phyloP scores from a whole-genome alignment of 805 yeast species.

The Kluyveromyces dobzhanskii region DNA sequence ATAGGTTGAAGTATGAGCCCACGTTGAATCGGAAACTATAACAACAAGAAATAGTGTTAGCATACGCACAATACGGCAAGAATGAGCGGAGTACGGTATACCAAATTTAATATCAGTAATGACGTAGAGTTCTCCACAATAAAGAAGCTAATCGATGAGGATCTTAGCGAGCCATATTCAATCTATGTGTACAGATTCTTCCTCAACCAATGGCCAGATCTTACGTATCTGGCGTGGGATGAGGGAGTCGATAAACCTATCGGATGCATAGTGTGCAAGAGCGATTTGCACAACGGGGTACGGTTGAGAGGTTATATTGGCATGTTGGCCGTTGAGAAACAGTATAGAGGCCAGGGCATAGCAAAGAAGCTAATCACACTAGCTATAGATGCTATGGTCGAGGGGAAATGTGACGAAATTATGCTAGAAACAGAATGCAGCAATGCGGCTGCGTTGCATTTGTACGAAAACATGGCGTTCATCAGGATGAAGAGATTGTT shows the following conservation, averaged over 20 bases:
- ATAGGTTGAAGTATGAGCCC: no score
- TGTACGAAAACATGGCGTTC: slow-evolving; percentile 74
- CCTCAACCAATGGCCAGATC: slow-evolving; percentile 82
- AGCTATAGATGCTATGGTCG: slow-evolving; percentile 57
- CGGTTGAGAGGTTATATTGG: slow-evolving; percentile 89
- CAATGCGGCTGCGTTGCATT: slow-evolving; percentile 57
- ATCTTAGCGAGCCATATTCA: slow-evolving; percentile 90
- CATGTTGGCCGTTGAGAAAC: slow-evolving; percentile 79
- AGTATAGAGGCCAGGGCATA: slow-evolving; percentile 69
- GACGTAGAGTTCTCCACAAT: slow-evolving; percentile 38
- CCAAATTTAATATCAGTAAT: slow-evolving; percentile 21
- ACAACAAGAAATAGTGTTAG: no score
- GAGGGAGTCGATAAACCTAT: slow-evolving; percentile 33
- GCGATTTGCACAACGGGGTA: slow-evolving; percentile 59
- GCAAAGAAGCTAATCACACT: slow-evolving; percentile 63
- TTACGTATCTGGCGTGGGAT: slow-evolving; percentile 55
- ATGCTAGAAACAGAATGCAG: slow-evolving; percentile 86
- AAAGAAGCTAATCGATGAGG: slow-evolving; percentile 52
- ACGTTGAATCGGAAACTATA: no score
- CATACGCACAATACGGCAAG: no score
- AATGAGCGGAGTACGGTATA: slow-evolving; percentile 10
- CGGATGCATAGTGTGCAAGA: slow-evolving; percentile 83
- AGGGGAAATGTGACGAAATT: slow-evolving; percentile 74
- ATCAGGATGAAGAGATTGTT: slow-evolving; percentile 65
- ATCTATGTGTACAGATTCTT: slow-evolving; percentile 88